Conservation (phyloP, 768 basidiomycete species). For the Tricholoma saponaceum region DNA sequence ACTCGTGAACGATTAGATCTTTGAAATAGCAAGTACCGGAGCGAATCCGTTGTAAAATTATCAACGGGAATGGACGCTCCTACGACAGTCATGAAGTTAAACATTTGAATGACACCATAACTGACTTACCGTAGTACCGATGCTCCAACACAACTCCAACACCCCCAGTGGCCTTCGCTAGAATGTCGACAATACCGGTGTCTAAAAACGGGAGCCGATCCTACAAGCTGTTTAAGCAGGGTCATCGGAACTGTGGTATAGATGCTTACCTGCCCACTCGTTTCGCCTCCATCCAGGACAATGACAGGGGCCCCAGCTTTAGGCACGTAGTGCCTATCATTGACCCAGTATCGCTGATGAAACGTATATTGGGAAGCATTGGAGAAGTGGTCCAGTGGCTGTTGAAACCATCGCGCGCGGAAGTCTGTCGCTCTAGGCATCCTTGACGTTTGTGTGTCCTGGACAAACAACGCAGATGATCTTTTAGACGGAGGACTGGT, state of each 20-base stretch:
- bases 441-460: slow-evolving; percentile 11
- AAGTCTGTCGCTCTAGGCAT: slow-evolving; percentile 32
- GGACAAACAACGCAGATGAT: slow-evolving; percentile 12
- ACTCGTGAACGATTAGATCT: neutral
- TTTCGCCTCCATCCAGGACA: slow-evolving; percentile 92
- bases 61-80: slow-evolving; percentile 72
- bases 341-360: slow-evolving; percentile 91
- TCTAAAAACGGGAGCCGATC: slow-evolving; percentile 58
- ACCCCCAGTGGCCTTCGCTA: slow-evolving; percentile 81
- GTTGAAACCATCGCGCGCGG: slow-evolving; percentile 66
- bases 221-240: slow-evolving; percentile 17
- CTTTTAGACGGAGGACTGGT: slow-evolving; percentile 10
- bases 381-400: slow-evolving; percentile 83
- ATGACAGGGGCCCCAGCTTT: slow-evolving; percentile 78
- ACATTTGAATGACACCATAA: slow-evolving; percentile 5
- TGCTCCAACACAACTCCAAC: slow-evolving; percentile 91
- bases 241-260: neutral
- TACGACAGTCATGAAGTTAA: slow-evolving; percentile 23
- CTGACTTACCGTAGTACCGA: slow-evolving; percentile 70
- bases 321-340: slow-evolving; percentile 71
- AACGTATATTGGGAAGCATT: slow-evolving; percentile 57
- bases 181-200: slow-evolving; percentile 82
- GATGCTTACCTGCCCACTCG: slow-evolving; percentile 64
- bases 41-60: slow-evolving; percentile 77
- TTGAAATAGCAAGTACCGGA: slow-evolving; percentile 45